Evolutionary conservation across 148 eudicot genomes (phyloP), one percentile per base, ranked within the genome.

Genomic region (Limonium bicolor): DNA sequence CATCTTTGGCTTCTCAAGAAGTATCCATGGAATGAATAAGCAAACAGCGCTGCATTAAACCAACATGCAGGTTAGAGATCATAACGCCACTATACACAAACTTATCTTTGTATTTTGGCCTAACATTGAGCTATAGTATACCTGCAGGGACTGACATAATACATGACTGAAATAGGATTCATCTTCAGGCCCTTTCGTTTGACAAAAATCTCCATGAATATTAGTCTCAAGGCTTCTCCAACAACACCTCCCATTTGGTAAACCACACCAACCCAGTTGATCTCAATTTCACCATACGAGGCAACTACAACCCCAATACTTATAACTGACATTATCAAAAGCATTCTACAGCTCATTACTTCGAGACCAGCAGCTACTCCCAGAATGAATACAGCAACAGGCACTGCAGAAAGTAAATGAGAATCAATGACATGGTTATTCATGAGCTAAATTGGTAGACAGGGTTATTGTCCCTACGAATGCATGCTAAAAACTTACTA

Each of bases 221-320:
- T 84, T 44, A 90, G 93, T 65, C 99, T 71, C 63, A 85, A 46
- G 53, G 99, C 94, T 72, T 90, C 99, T 29, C 95, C 99, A 27
- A 90, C 86, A 20, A 90, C 99, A 56, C 99, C 99, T 46, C 99
- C 99, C 99, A 90, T 90, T 76, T 90, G 95, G 74, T 90, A 90
- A 53, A 90, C 95, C 27, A 84, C 97, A 28, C 99, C 99, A 25
- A 81, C 35, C 99, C 99, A 90, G 49, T 48, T 90, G 54, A 90
- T 78, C 36, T 64, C 51, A 17, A 90, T 73, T 66, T 90, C 99
- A 40, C 99, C 99, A 69, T 90, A 90, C 12, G 99, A 90, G 41
- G 99, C 99, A 43, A 90, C 67, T 16, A 90, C 72, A 19, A 90
- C 99, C 16, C 99, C 99, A 5, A 81, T 73, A 67, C 95, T 90